Evolutionary conservation across 78 protist species (phyloP).

Genomic region (Bodo saltans): DNA sequence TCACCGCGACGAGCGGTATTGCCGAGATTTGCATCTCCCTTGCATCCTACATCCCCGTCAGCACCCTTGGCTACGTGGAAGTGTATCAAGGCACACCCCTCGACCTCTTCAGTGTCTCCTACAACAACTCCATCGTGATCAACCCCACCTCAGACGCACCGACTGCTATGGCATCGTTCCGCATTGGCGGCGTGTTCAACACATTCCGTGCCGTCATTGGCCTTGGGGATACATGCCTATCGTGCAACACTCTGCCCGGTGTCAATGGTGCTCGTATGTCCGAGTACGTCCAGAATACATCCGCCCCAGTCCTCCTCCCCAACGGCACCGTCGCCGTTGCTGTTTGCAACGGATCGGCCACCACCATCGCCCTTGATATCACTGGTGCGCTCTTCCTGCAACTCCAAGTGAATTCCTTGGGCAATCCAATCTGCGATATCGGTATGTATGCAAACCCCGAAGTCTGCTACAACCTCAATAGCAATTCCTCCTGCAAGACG

Average conservation of each 20-base stretch:
- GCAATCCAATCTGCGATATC: not conserved
- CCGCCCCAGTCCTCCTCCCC: not conserved
- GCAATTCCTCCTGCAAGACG: not conserved
- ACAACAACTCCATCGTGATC: not conserved
- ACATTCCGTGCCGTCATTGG: not conserved
- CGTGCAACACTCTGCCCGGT: not conserved
- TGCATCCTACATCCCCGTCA: not conserved
- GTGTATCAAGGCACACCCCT: not conserved
- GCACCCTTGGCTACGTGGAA: not conserved
- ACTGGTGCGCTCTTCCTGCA: not conserved
- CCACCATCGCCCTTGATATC: not conserved
- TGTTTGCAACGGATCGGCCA: not conserved
- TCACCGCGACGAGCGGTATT: not conserved
- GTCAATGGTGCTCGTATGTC: not conserved
- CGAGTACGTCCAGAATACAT: not conserved
- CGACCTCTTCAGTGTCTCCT: not conserved
- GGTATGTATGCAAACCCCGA: not conserved
- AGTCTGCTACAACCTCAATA: not conserved
- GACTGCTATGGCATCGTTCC: not conserved
- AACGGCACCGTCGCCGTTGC: not conserved
- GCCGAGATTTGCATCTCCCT: not conserved
- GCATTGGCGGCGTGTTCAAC: not conserved
- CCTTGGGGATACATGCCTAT: not conserved
- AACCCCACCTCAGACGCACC: not conserved
- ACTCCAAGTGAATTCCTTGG: not conserved